phyloP scores from a whole-genome alignment of 2,329 filamentous ascomycete species.

The Aureobasidium sp. region DNA sequence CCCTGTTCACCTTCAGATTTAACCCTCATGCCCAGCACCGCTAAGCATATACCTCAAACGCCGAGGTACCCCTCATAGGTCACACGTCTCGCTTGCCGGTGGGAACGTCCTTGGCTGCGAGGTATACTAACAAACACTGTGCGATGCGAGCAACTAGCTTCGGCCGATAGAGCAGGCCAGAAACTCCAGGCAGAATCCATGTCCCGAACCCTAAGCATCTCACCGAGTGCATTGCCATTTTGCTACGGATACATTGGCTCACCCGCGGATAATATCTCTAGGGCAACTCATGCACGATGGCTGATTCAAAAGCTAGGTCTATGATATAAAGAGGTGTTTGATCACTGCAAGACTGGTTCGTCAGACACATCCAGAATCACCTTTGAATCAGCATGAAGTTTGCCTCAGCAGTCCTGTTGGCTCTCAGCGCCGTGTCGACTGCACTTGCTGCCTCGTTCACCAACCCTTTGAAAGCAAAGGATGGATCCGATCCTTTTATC shows the following conservation, averaged over 20 bases:
- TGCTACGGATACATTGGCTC: not conserved
- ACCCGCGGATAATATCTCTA: not conserved
- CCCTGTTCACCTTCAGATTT: not conserved
- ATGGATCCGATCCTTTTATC: slow-evolving; percentile 49
- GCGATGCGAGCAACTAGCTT: too few relatives aligned
- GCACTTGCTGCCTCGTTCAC: slow-evolving; percentile 38
- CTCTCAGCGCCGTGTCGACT: slow-evolving; percentile 10
- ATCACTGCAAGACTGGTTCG: not conserved
- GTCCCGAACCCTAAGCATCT: not conserved
- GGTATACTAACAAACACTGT: not conserved
- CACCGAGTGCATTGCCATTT: not conserved
- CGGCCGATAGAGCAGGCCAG: too few relatives aligned
- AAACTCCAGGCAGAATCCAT: too few relatives aligned
- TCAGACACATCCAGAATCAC: not conserved
- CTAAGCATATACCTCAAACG: not conserved
- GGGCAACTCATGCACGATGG: not conserved
- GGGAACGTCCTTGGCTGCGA: not conserved
- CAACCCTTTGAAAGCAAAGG: slow-evolving; percentile 46
- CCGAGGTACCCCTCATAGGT: not conserved
- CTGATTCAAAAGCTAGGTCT: not conserved
- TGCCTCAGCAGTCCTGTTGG: slow-evolving; percentile 10
- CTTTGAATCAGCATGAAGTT: slow-evolving; percentile 10
- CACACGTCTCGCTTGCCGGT: not conserved
- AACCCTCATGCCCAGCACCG: not conserved
- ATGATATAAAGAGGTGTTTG: not conserved